Evolutionary conservation across 2,329 filamentous ascomycete genomes (phyloP).

Genomic region (Penicillium freii): DNA sequence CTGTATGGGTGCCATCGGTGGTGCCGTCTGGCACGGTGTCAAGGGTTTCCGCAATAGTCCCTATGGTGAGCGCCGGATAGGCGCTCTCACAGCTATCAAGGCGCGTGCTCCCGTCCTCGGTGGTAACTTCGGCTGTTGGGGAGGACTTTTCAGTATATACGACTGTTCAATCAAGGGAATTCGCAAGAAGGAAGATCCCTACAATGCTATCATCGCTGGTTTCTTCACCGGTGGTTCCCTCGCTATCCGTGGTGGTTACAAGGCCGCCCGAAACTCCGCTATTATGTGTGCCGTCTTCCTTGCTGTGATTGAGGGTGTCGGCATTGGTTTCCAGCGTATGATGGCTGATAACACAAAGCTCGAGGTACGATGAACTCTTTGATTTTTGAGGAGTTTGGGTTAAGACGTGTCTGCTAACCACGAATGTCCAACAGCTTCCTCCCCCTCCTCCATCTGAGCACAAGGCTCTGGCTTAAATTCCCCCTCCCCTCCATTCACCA

Average conservation of each 20-base stretch:
- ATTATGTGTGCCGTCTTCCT: slow-evolving; percentile 94
- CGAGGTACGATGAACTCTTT: slow-evolving; percentile 45
- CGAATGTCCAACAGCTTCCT: slow-evolving; percentile 26
- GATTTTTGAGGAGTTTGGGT: neutral
- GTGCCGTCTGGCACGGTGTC: slow-evolving; percentile 92
- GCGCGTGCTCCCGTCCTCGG: slow-evolving; percentile 92
- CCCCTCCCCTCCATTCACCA: neutral
- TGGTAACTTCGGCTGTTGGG: slow-evolving; percentile 98
- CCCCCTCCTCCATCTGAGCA: slow-evolving; percentile 37
- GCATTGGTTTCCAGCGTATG: slow-evolving; percentile 93
- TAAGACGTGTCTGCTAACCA: neutral
- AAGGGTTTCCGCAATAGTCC: slow-evolving; percentile 90
- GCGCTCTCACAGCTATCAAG: slow-evolving; percentile 95
- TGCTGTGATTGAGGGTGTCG: slow-evolving; percentile 94
- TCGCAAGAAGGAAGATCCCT: slow-evolving; percentile 95
- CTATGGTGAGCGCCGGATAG: slow-evolving; percentile 92
- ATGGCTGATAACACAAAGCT: slow-evolving; percentile 85
- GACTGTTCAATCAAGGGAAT: slow-evolving; percentile 96
- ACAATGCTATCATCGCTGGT: slow-evolving; percentile 95
- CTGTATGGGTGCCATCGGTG: slow-evolving; percentile 83
- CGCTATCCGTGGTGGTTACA: slow-evolving; percentile 85
- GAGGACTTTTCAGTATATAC: slow-evolving; percentile 90
- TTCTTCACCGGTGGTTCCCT: slow-evolving; percentile 95
- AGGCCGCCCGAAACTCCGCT: slow-evolving; percentile 88
- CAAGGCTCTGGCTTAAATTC: slow-evolving; percentile 38